A percentile compares a stretch with the other conserved stretches of the same genome.
phyloP scores from a whole-genome alignment of 257 asterid species.

The Gardenia jasminoides region DNA sequence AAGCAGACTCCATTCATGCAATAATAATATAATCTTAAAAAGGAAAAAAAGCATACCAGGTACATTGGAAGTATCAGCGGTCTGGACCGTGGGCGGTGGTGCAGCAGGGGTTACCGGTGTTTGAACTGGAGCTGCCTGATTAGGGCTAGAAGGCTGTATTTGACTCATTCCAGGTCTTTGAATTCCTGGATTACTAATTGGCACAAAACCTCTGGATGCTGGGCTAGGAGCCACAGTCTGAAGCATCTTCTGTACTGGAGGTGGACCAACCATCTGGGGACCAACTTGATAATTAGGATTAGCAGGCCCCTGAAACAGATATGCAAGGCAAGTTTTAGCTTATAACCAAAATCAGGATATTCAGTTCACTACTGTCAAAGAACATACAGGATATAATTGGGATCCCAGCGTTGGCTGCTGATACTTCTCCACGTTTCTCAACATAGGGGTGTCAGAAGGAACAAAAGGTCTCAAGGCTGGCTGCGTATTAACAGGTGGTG shows the following conservation, averaged over 20 bases:
- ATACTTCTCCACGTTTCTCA: conserved; percentile 74
- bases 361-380: not conserved
- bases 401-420: conserved; percentile 89
- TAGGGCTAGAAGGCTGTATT: conserved; percentile 71
- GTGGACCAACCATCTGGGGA: conserved; percentile 53
- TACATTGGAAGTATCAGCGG: conserved; percentile 90
- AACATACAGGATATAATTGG: conserved; percentile 83
- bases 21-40: not conserved
- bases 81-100: conserved; percentile 97
- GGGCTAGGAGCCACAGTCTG: conserved; percentile 60
- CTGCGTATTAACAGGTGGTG: conserved; percentile 66
- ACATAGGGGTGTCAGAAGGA: conserved; percentile 70
- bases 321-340: conserved; percentile 19
- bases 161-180: conserved; percentile 73
- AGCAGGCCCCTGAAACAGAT: conserved; percentile 43
- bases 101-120: conserved; percentile 68
- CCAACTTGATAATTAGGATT: conserved; percentile 62
- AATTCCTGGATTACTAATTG: conserved; percentile 48
- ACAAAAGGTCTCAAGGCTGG: conserved; percentile 62
- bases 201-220: conserved; percentile 66
- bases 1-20: not conserved
- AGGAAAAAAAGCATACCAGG: conserved; percentile 55
- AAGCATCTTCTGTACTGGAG: conserved; percentile 57
- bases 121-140: conserved; percentile 55
- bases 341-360: not conserved